Evolutionary conservation across 1,284 basidiomycete genomes (phyloP).

Genomic region (Ustilago esculenta): DNA sequence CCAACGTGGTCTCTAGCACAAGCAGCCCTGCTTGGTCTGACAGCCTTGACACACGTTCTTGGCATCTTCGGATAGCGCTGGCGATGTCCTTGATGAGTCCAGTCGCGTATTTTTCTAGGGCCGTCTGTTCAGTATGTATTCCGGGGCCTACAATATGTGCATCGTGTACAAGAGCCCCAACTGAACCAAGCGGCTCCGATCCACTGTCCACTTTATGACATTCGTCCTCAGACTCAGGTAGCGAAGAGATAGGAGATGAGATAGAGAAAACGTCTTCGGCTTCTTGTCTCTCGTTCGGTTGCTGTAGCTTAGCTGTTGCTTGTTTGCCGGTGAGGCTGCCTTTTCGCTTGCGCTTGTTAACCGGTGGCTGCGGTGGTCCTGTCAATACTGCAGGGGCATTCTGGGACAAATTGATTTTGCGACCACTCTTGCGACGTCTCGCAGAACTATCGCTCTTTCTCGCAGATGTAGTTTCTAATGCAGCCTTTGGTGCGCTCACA

Average conservation of each 20-base stretch:
- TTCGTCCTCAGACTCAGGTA: not conserved
- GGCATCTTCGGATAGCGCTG: conserved; percentile 3
- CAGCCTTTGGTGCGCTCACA: too few relatives aligned
- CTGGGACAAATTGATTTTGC: not conserved
- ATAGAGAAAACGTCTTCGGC: not conserved
- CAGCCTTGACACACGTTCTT: not conserved
- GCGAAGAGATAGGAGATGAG: not conserved
- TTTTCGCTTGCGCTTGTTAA: not conserved
- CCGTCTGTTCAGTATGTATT: too few relatives aligned
- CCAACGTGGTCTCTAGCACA: not conserved
- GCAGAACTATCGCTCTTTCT: not conserved
- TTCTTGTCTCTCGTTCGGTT: too few relatives aligned
- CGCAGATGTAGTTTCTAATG: too few relatives aligned
- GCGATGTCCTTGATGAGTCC: conserved; percentile 10
- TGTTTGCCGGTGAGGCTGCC: too few relatives aligned
- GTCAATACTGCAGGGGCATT: not conserved
- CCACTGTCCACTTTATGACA: too few relatives aligned
- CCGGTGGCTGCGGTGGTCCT: not conserved
- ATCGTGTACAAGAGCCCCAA: too few relatives aligned
- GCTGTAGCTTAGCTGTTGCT: too few relatives aligned
- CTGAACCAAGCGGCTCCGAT: too few relatives aligned
- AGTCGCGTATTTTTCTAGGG: not conserved
- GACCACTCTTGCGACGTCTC: not conserved
- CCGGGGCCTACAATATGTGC: too few relatives aligned
- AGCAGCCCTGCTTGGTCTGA: not conserved